Evolutionary conservation across 2,329 filamentous ascomycete species (phyloP), one percentile per base, ranked within the genome.

Genomic region (Colletotrichum noveboracense): DNA sequence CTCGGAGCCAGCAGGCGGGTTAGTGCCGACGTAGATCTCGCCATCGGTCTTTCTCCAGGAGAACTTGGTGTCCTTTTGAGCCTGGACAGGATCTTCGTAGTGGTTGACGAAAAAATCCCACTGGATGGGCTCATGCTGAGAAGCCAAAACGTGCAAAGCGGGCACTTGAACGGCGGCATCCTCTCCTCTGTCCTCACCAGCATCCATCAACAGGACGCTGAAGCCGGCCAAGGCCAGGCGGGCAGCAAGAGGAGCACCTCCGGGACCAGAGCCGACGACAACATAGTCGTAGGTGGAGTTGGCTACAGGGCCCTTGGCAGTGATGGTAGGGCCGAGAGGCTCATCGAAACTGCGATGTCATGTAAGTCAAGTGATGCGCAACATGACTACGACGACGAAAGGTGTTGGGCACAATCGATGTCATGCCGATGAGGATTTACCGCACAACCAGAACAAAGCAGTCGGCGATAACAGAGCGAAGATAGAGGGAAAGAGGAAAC

Each of bases 51-150:
- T 82, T 14, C 80, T 75, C 76, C 84, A 88, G 1, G 82, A 83
- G 78, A 84, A 82, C 82, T 93, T 88, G 79, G 92, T 89, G 60
- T 86, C 84, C 58, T 86, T 83, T 77, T 89, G 87, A 13, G 87
- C 86, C 7, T 74, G 71, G 14, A 82, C 81, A n/a, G 87, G 81
- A 77, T 92, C 87, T 8, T 85, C 82, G 79, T 91, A 93, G 81
- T 93, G 91, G 69, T 89, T 87, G 71, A 93, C 90, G 77, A 88
- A 93, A 82, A 89, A 93, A 83, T 92, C 88, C 92, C 92, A 93
- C 4, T 34, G 18, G 7, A 74, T 71, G 5, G 66, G 67, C 32
- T 74, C 58, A 21, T 74, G 56, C 67, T 71, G 66, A 24, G 66
- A 70, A 8, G 71, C 36, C 34, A 74, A 21, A 32, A 68, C 62